phyloP scores from a whole-genome alignment of 371 early-diverging fungal species.

The Chytridium lagenaria region DNA sequence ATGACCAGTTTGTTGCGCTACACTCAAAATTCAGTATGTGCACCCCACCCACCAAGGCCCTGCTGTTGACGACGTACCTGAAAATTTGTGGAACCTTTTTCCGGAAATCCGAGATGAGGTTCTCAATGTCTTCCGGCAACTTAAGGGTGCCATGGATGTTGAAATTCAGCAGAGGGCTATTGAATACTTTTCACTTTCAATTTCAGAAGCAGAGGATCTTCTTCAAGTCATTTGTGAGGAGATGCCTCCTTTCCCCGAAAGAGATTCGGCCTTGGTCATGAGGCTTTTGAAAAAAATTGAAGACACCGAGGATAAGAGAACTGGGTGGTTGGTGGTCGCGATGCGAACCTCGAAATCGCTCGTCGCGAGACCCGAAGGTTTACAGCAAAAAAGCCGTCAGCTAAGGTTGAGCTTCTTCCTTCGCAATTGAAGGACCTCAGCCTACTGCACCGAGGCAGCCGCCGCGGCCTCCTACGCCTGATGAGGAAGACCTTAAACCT shows the following conservation, averaged over 20 bases:
- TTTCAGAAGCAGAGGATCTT: conserved; percentile 83
- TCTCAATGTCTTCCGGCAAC: conserved; percentile 81
- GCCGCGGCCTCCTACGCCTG: background rate
- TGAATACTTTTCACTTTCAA: conserved; percentile 90
- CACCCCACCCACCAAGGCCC: conserved; percentile 77
- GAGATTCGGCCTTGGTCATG: conserved; percentile 86
- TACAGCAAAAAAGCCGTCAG: background rate
- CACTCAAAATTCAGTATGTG: conserved; percentile 87
- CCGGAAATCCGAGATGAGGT: conserved; percentile 94
- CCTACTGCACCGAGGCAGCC: conserved; percentile 16
- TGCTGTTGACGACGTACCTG: conserved; percentile 89
- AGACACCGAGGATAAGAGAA: conserved; percentile 93
- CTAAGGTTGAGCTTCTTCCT: background rate
- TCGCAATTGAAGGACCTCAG: conserved; percentile 15
- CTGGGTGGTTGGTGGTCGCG: conserved; percentile 94
- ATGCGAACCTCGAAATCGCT: conserved; percentile 66
- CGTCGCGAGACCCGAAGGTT: conserved; percentile 2
- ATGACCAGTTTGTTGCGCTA: conserved; percentile 91
- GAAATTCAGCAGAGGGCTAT: conserved; percentile 96
- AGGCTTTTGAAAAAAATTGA: conserved; percentile 81
- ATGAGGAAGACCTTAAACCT: background rate
- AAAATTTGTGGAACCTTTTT: conserved; percentile 95
- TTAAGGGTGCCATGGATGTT: conserved; percentile 85
- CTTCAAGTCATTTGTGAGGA: conserved; percentile 93
- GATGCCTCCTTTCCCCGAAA: conserved; percentile 96